Percentiles rank a stretch among this genome's conserved stretches.
These are phyloP conservation scores for Batkoa obscura DNA, from an alignment of 371 early-diverging fungal genomes.

Conservation along the genomic window DNA sequence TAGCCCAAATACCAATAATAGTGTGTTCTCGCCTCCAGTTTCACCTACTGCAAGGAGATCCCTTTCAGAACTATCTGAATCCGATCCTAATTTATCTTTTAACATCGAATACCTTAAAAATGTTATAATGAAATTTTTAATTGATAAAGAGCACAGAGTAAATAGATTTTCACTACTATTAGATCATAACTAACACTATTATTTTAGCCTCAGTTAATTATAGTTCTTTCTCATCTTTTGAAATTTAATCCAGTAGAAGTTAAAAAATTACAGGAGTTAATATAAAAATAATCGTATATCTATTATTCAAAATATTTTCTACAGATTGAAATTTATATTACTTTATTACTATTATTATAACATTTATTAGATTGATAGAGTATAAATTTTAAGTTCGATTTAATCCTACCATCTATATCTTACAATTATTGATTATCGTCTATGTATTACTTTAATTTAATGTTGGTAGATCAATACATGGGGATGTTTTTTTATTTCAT, in stretches of 20 bases:
- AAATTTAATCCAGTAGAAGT: constrained; percentile 4
- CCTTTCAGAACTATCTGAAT: background rate
- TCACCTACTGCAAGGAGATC: constrained; percentile 1
- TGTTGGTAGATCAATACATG: too few species aligned
- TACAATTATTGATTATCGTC: too few species aligned
- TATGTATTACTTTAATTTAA: too few species aligned
- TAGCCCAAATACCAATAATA: background rate
- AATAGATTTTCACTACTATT: background rate
- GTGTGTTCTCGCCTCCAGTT: background rate
- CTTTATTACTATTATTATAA: too few species aligned
- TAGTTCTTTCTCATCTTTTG: constrained; percentile 1
- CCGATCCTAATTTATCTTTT: background rate
- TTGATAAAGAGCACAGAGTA: constrained; percentile 1
- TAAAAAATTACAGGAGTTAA: constrained; percentile 1
- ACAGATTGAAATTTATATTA: too few species aligned
- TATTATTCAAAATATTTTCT: too few species aligned
- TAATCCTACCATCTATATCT: too few species aligned
- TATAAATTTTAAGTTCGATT: too few species aligned
- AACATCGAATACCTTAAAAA: constrained; percentile 3
- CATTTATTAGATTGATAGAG: too few species aligned
- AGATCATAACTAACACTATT: background rate
- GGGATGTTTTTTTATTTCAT: too few species aligned
- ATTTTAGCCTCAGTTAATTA: constrained; percentile 2
- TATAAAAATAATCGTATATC: background rate
- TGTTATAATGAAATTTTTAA: background rate